These are phyloP conservation scores for Phytopythium sindhum DNA, from an alignment of 352 stramenopile species.

Conservation along the genomic window DNA sequence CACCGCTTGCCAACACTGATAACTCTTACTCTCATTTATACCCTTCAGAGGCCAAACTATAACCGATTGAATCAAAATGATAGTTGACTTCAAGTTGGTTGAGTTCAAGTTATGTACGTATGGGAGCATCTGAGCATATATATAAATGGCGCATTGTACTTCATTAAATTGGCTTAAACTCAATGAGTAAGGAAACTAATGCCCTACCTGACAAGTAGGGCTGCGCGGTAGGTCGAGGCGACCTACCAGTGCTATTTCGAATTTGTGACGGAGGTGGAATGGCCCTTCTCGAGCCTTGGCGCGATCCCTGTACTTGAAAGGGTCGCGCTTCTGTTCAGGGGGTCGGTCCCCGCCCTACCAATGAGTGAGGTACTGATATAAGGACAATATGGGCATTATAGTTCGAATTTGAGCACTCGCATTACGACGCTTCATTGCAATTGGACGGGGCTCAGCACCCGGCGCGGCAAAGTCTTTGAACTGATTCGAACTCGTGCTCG, in stretches of 20 bases:
- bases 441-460: no score
- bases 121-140: neutral
- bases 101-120: neutral
- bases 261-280: constrained; percentile 85
- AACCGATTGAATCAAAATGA: neutral
- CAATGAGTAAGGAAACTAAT: constrained; percentile 93
- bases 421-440: neutral
- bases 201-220: constrained; percentile 86
- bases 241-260: constrained; percentile 36
- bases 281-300: constrained; percentile 30
- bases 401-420: neutral
- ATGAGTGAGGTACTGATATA: neutral
- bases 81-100: constrained; percentile 3
- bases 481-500: no score
- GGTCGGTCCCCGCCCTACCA: constrained; percentile 44
- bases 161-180: constrained; percentile 74
- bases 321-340: constrained; percentile 21
- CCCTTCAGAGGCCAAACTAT: neutral
- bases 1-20: no score
- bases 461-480: no score
- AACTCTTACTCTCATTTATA: no score
- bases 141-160: no score
- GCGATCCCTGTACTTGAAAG: constrained; percentile 36
- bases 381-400: no score
- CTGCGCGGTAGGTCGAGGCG: constrained; percentile 38